Evolutionary conservation across 768 basidiomycete species (phyloP).

Genomic region (Tricholoma sp.): DNA sequence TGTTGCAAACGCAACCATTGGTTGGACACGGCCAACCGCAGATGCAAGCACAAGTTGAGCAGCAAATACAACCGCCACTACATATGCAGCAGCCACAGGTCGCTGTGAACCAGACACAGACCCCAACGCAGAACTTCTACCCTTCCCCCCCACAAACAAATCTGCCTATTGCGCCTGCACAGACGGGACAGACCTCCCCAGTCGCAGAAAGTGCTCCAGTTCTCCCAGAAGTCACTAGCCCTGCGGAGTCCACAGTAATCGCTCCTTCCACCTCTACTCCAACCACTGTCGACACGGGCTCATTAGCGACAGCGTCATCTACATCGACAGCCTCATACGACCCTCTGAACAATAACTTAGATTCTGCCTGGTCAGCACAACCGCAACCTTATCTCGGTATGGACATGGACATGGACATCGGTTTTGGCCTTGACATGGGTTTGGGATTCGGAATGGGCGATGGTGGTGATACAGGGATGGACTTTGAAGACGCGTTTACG

Average conservation of each 20-base stretch:
- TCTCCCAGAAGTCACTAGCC: slow-evolving; percentile 2
- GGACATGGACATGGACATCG: slow-evolving; percentile 46
- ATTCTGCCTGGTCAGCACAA: slow-evolving; percentile 30
- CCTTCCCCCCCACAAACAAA: slow-evolving; percentile 58
- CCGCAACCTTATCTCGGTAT: slow-evolving; percentile 24
- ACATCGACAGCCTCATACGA: slow-evolving; percentile 21
- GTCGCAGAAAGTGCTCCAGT: slow-evolving; percentile 3
- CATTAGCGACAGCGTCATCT: not conserved
- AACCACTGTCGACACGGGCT: slow-evolving; percentile 1
- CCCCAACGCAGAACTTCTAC: slow-evolving; percentile 41
- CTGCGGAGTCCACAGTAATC: slow-evolving; percentile 12
- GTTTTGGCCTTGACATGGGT: slow-evolving; percentile 15
- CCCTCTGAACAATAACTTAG: slow-evolving; percentile 40
- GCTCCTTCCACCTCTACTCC: slow-evolving; percentile 11
- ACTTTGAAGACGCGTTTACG: slow-evolving; percentile 64
- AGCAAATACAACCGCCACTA: slow-evolving; percentile 11
- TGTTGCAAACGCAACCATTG: slow-evolving; percentile 4
- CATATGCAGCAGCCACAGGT: slow-evolving; percentile 6
- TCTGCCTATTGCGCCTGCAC: slow-evolving; percentile 22
- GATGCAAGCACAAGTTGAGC: slow-evolving; percentile 27
- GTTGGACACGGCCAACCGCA: slow-evolving; percentile 4
- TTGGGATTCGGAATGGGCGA: slow-evolving; percentile 1
- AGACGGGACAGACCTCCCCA: slow-evolving; percentile 11
- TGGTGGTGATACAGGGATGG: slow-evolving; percentile 23
- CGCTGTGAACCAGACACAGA: slow-evolving; percentile 14